These are phyloP conservation scores for Paraphaeosphaeria sporulosa DNA, from an alignment of 2,329 filamentous ascomycete species.

Conservation along the genomic window DNA sequence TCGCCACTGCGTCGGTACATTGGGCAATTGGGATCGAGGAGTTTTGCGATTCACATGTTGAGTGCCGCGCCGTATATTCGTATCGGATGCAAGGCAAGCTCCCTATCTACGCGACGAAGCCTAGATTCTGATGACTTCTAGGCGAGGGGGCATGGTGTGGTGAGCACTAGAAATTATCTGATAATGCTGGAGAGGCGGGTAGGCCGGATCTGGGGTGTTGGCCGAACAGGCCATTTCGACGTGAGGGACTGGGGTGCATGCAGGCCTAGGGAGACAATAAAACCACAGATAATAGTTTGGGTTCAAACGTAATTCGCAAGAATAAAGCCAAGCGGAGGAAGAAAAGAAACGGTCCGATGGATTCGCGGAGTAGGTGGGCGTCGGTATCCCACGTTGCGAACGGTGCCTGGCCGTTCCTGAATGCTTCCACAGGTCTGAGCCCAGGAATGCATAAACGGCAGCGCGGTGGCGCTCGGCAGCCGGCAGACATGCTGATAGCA, in stretches of 20 bases:
- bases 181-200: neutral
- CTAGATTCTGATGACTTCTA: neutral
- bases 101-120: neutral
- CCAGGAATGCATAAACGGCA: neutral
- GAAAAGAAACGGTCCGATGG: neutral
- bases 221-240: neutral
- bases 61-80: too few species aligned
- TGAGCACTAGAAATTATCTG: constrained; percentile 3
- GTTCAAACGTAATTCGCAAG: constrained; percentile 7
- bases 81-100: constrained; percentile 3
- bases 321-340: neutral
- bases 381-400: neutral
- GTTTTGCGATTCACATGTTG: neutral
- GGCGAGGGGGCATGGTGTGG: neutral
- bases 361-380: neutral
- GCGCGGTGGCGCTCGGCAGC: neutral
- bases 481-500: constrained; percentile 2
- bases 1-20: constrained; percentile 8
- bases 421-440: neutral
- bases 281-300: neutral
- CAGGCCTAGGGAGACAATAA: neutral
- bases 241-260: constrained; percentile 6
- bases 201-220: constrained; percentile 8
- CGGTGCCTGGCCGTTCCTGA: neutral
- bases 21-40: neutral